Evolutionary conservation across 345 rosid species (phyloP), one percentile per base, ranked within the genome.

Genomic region (Ceriops zippeliana): DNA sequence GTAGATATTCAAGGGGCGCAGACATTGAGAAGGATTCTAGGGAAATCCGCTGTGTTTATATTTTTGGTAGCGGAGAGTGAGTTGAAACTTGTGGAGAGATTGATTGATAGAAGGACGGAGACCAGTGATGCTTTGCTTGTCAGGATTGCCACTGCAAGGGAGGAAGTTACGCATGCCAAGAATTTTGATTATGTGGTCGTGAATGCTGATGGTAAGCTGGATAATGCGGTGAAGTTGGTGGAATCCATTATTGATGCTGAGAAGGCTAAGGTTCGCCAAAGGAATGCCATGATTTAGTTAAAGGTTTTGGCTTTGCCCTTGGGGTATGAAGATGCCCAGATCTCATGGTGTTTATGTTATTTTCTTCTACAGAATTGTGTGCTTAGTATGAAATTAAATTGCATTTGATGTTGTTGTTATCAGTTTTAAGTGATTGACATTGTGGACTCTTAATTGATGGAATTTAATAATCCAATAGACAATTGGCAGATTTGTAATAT

Each of bases 1-100:
- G 98, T 93, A 4, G 98, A 91, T 49, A 89, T 93, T 35, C 98
- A 93, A 63, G 98, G 98, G 22, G 96, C 96, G 11, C 70, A 80
- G 74, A 91, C 96, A 0, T 53, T 91, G 75, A 74, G 90, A 85
- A 88, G 61, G 79, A 83, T 86, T 66, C 77, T 93, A 38, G 95
- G 92, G 59, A 70, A 79, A 62, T 86, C 93, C 2, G 97, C 91
- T 6, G 92, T 93, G 61, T 93, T 93, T 75, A 73, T 91, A 38
- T 93, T 87, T 64, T 53, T 93, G 53, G 87, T 84, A 17, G 97
- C 98, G 3, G 97, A 89, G 85, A 91, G 88, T 22, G 97, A 91
- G 82, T 46, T 85, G 54, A 85, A 86, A 6, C 83, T 91, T 75
- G 98, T 89, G 47, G 85, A 89, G 89, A 83, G 98, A 80, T 72